These are phyloP conservation scores for Colletotrichum karsti DNA, from an alignment of 2,329 filamentous ascomycete genomes.

Conservation along the genomic window DNA sequence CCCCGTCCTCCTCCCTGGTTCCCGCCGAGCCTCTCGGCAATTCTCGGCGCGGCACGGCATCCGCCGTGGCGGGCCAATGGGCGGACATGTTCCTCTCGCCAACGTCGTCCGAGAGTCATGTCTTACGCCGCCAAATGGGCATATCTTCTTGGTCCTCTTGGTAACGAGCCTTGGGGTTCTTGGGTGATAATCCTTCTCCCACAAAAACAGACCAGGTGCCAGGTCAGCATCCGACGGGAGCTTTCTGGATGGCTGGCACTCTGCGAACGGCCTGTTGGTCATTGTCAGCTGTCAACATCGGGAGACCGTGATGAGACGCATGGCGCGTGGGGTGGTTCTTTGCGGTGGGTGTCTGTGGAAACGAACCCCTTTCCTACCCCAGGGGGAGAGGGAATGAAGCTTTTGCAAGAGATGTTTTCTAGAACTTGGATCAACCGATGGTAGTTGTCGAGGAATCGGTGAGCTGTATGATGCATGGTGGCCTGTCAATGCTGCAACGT, in stretches of 20 bases:
- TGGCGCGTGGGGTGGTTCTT: neutral
- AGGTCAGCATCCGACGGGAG: neutral
- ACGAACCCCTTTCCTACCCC: neutral
- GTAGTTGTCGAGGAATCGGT: neutral
- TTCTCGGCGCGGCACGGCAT: conserved; percentile 28
- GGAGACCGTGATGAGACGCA: neutral
- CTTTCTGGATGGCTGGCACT: neutral
- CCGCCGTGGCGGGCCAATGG: conserved; percentile 17
- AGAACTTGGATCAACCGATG: neutral
- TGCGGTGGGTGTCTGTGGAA: neutral
- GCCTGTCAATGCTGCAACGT: neutral
- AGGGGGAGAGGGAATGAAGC: neutral
- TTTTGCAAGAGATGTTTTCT: neutral
- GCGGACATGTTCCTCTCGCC: neutral
- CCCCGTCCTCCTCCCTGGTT: neutral
- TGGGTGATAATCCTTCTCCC: conserved; percentile 14
- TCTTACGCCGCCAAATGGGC: conserved; percentile 12
- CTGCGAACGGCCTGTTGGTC: neutral
- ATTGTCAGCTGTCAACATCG: conserved; percentile 14
- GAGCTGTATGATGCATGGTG: neutral
- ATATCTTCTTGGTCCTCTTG: neutral
- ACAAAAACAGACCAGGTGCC: too few species aligned
- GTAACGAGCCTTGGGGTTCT: conserved; percentile 11
- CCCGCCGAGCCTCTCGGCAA: conserved; percentile 29
- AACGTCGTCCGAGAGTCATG: conserved; percentile 22